Conservation (phyloP, 129 eudicot species). For the Pulicaria dysenterica region DNA sequence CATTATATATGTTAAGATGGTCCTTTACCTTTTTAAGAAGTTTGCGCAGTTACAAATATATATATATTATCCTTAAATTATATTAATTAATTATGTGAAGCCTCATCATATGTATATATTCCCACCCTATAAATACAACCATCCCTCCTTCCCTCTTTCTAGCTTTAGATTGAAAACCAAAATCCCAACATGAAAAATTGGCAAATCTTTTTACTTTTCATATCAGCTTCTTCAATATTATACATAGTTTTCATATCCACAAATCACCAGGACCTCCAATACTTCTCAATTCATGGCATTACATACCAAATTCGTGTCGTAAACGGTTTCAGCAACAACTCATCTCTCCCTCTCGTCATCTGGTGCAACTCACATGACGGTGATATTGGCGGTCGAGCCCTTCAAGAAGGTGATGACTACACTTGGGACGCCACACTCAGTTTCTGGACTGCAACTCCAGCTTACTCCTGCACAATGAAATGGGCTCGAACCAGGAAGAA, state of each 20-base stretch:
- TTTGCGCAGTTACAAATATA: too few species aligned
- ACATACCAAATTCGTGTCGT: constrained; percentile 47
- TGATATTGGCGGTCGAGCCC: constrained; percentile 58
- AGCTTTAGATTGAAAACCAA: constrained; percentile 3
- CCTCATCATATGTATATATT: too few species aligned
- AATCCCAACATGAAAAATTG: constrained; percentile 30
- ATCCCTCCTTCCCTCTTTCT: neutral
- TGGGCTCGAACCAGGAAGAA: constrained; percentile 48
- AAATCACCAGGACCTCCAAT: constrained; percentile 20
- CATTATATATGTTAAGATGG: too few species aligned
- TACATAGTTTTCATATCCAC: constrained; percentile 25
- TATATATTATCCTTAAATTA: too few species aligned
- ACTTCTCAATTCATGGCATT: constrained; percentile 31
- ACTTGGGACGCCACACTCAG: constrained; percentile 39
- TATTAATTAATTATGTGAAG: too few species aligned
- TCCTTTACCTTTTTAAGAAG: too few species aligned
- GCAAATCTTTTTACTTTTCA: constrained; percentile 31
- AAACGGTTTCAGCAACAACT: constrained; percentile 62
- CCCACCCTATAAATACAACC: too few species aligned
- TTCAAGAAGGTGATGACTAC: constrained; percentile 61
- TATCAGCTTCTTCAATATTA: constrained; percentile 22
- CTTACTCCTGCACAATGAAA: constrained; percentile 52
- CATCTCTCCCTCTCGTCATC: constrained; percentile 52
- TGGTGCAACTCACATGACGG: constrained; percentile 45
- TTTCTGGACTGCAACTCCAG: constrained; percentile 36